phyloP scores from a whole-genome alignment of 495 filamentous ascomycete species.

The Usnea hakonensis region DNA sequence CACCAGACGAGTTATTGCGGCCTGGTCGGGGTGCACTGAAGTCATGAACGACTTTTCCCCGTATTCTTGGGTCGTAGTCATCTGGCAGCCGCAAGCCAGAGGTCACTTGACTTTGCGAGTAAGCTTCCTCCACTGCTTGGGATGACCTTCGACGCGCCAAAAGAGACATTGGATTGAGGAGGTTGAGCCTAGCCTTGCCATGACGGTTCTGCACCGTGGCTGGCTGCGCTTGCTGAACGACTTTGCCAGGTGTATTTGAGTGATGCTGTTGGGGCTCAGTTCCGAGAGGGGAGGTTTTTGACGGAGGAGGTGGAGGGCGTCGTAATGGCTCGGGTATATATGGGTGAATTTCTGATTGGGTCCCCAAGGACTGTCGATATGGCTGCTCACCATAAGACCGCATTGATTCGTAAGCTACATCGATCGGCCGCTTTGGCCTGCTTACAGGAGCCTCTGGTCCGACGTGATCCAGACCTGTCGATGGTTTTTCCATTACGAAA shows the following conservation, averaged over 20 bases:
- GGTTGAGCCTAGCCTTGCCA: slow-evolving; percentile 56
- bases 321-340: slow-evolving; percentile 11
- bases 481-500: background rate
- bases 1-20: slow-evolving; percentile 38
- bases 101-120: slow-evolving; percentile 38
- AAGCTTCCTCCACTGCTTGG: slow-evolving; percentile 43
- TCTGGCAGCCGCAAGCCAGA: slow-evolving; percentile 53
- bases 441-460: slow-evolving; percentile 1
- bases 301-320: slow-evolving; percentile 19
- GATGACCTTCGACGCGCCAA: slow-evolving; percentile 51
- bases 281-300: slow-evolving; percentile 1
- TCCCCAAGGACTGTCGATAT: slow-evolving; percentile 9
- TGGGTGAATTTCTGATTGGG: background rate
- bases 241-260: slow-evolving; percentile 12
- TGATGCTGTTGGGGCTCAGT: slow-evolving; percentile 11
- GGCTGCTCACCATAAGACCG: slow-evolving; percentile 13
- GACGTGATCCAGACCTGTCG: background rate
- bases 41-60: slow-evolving; percentile 78
- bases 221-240: slow-evolving; percentile 2
- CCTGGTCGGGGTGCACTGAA: slow-evolving; percentile 77
- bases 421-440: slow-evolving; percentile 14
- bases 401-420: slow-evolving; percentile 20
- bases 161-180: slow-evolving; percentile 61
- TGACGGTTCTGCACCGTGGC: slow-evolving; percentile 14
- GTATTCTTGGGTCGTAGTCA: slow-evolving; percentile 78